Evolutionary conservation across 2,329 filamentous ascomycete genomes (phyloP).

Genomic region (Xylaria sp.): DNA sequence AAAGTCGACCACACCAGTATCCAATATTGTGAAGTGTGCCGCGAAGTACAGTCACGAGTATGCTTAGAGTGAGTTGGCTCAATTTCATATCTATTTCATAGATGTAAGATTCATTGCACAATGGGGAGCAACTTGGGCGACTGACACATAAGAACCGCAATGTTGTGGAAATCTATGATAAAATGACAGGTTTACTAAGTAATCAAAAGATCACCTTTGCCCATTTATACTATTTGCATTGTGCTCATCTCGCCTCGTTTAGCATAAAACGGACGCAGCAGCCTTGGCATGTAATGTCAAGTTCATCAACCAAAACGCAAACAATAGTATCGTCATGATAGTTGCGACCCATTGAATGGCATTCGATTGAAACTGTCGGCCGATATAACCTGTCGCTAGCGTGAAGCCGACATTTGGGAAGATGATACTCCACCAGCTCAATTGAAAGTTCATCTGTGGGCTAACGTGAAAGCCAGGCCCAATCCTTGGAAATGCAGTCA

Average conservation of each 20-base stretch:
- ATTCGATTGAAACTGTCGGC: conserved; percentile 20
- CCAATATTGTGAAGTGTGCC: too few species aligned
- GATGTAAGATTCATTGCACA: too few species aligned
- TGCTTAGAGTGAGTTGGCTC: too few species aligned
- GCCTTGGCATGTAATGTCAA: conserved; percentile 38
- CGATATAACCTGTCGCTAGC: conserved; percentile 30
- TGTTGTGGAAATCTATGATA: too few species aligned
- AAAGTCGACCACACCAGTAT: too few species aligned
- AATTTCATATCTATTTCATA: too few species aligned
- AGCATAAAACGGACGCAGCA: not conserved
- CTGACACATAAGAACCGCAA: too few species aligned
- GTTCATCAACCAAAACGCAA: conserved; percentile 39
- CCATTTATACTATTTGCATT: too few species aligned
- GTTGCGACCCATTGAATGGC: conserved; percentile 30
- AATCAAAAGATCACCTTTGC: too few species aligned
- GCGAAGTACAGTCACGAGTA: too few species aligned
- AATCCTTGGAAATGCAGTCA: not conserved
- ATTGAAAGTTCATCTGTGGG: conserved; percentile 22
- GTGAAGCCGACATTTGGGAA: conserved; percentile 33
- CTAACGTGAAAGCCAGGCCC: not conserved
- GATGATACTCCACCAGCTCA: conserved; percentile 32
- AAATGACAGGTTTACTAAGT: too few species aligned
- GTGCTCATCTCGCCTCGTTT: not conserved
- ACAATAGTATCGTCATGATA: conserved; percentile 26
- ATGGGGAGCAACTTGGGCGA: too few species aligned